A percentile compares a stretch with the other conserved stretches of the same genome.
Conservation (phyloP, 192 early-diverging fungal genomes). For the Backusella sp. region DNA sequence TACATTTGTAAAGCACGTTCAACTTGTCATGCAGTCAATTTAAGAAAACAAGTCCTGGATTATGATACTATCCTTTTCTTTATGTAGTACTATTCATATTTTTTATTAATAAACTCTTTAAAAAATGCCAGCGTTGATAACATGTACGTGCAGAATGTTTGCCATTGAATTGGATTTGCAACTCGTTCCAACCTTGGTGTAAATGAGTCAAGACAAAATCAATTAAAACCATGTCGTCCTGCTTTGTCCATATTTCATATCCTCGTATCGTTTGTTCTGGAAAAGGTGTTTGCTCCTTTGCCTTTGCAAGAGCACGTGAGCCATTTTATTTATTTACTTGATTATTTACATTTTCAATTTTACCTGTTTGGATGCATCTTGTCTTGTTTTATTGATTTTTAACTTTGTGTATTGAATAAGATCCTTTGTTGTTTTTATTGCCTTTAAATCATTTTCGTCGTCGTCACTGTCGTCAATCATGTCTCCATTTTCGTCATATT, state of each 20-base stretch:
- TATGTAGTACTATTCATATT: neutral
- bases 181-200: conserved; percentile 21
- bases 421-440: conserved; percentile 11
- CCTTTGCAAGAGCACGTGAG: neutral
- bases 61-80: neutral
- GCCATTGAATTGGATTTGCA: conserved; percentile 23
- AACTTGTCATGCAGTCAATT: neutral
- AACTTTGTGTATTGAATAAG: conserved; percentile 1
- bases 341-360: neutral
- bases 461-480: conserved; percentile 21
- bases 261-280: conserved; percentile 20
- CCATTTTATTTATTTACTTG: neutral
- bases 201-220: conserved; percentile 25
- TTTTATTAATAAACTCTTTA: conserved; percentile 21
- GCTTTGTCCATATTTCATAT: conserved; percentile 33
- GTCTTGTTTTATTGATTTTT: neutral
- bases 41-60: no score
- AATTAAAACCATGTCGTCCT: conserved; percentile 29
- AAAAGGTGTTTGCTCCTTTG: neutral
- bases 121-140: conserved; percentile 20
- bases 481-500: conserved; percentile 34
- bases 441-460: neutral
- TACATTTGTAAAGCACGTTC: conserved; percentile 21
- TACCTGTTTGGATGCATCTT: neutral
- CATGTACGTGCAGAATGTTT: conserved; percentile 30